phyloP scores from a whole-genome alignment of 768 basidiomycete species.

The Sarcodon aspratus region DNA sequence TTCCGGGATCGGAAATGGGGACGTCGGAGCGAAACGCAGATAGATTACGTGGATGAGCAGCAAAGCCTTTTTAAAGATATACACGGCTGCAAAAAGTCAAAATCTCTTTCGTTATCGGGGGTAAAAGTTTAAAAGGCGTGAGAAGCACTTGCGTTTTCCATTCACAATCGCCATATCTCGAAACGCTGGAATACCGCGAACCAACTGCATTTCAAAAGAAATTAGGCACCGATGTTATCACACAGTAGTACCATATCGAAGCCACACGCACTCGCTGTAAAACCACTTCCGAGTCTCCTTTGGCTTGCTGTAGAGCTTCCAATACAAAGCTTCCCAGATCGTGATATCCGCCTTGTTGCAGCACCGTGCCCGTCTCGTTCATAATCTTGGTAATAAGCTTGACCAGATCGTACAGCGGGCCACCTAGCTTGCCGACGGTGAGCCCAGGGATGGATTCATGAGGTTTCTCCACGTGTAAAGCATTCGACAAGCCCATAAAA shows the following conservation, averaged over 20 bases:
- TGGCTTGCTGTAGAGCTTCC: constrained; percentile 49
- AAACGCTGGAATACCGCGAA: constrained; percentile 71
- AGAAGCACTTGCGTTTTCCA: constrained; percentile 38
- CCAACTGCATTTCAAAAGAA: constrained; percentile 39
- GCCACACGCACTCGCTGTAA: constrained; percentile 44
- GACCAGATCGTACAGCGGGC: constrained; percentile 65
- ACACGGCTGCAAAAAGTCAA: constrained; percentile 41
- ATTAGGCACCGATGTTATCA: constrained; percentile 5
- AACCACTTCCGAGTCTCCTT: constrained; percentile 40
- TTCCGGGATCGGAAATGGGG: constrained; percentile 52
- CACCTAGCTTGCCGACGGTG: constrained; percentile 64
- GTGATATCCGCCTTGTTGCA: constrained; percentile 48
- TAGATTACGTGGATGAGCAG: constrained; percentile 65
- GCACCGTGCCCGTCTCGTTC: constrained; percentile 60
- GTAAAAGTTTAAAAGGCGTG: constrained; percentile 1
- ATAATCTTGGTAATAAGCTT: constrained; percentile 48
- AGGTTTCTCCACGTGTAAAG: constrained; percentile 55
- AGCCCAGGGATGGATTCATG: constrained; percentile 64
- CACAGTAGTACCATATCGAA: not conserved
- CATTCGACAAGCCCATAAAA: constrained; percentile 45
- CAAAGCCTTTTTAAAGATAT: constrained; percentile 85
- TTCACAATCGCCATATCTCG: constrained; percentile 64
- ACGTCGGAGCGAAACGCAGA: constrained; percentile 49
- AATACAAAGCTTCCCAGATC: constrained; percentile 67
- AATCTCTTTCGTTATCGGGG: not conserved